Evolutionary conservation across 2,329 filamentous ascomycete species (phyloP).

Genomic region (Lizonia empirigonia): DNA sequence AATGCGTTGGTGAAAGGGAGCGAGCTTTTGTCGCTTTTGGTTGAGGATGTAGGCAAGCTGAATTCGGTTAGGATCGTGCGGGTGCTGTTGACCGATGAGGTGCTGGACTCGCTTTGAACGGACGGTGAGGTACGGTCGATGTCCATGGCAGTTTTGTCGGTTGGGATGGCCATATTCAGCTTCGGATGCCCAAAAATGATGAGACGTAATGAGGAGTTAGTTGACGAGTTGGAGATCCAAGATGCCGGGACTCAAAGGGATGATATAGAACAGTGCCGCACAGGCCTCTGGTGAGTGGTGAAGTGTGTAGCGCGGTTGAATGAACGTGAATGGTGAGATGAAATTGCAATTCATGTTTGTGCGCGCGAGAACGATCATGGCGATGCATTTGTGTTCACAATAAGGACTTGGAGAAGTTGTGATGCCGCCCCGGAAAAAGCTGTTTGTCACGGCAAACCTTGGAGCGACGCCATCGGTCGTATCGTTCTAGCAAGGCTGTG

Average conservation of each 20-base stretch:
- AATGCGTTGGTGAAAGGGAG: conserved; percentile 13
- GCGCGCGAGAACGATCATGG: no score
- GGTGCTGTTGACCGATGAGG: neutral
- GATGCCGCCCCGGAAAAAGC: neutral
- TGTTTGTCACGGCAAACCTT: neutral
- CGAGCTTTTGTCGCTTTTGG: neutral
- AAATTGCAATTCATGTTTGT: no score
- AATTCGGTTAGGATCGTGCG: neutral
- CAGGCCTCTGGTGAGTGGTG: neutral
- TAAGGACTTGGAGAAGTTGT: neutral
- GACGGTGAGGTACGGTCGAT: neutral
- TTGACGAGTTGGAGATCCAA: neutral
- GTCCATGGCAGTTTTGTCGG: neutral
- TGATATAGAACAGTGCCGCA: neutral
- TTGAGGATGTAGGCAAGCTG: neutral
- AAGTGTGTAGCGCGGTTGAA: neutral
- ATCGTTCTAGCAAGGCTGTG: no score
- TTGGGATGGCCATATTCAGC: neutral
- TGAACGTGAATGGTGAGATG: conserved; percentile 1
- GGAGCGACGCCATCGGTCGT: no score
- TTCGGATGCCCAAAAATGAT: no score
- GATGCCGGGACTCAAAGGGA: neutral
- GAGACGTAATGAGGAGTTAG: no score
- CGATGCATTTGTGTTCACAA: no score
- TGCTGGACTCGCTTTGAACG: neutral